These are phyloP conservation scores for Candolleomyces efflorescens DNA, from an alignment of 768 basidiomycete species.

Conservation along the genomic window DNA sequence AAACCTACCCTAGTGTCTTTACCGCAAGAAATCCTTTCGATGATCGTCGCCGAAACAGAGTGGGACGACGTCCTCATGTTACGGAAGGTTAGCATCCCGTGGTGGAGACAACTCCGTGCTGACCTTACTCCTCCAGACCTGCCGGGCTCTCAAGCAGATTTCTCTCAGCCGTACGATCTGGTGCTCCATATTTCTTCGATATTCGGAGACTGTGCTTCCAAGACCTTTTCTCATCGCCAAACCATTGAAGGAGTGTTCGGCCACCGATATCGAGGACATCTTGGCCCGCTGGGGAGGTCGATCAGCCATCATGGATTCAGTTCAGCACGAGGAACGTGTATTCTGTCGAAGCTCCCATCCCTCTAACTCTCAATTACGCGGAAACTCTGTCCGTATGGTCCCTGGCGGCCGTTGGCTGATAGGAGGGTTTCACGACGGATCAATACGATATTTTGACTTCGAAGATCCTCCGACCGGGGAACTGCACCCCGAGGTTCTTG, in stretches of 20 bases:
- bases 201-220: background rate
- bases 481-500: no score
- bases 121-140: background rate
- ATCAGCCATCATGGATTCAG: background rate
- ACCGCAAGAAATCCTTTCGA: background rate
- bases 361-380: no score
- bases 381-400: background rate
- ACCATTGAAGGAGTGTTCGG: background rate
- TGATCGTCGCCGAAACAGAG: background rate
- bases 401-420: background rate
- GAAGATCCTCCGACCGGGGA: conserved; percentile 24
- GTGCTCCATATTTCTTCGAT: background rate
- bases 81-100: background rate
- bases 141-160: background rate
- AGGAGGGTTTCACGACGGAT: background rate
- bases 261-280: background rate
- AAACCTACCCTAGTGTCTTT: background rate
- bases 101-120: background rate
- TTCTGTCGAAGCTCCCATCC: no score
- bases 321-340: background rate
- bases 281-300: background rate
- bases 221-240: background rate
- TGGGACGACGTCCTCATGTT: background rate
- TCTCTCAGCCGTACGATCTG: background rate
- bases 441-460: background rate